Percentiles rank a stretch among this genome's conserved stretches.
Conservation (phyloP, 768 basidiomycete genomes). For the Exidia glandulosa region DNA sequence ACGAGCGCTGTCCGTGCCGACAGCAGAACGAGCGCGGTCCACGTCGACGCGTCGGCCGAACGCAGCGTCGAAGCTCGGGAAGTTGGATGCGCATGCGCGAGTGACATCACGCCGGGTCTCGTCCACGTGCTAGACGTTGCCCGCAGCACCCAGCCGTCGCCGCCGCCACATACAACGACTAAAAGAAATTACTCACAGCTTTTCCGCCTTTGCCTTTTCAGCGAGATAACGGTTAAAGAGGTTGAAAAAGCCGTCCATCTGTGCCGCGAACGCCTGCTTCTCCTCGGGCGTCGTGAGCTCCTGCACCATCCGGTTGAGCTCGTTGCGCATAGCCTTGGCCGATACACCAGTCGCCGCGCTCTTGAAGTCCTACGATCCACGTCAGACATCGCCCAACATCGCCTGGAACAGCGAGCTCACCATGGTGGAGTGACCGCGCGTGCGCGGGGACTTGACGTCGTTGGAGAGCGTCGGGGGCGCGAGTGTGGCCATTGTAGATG, state of each 20-base stretch:
- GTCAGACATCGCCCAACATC: neutral
- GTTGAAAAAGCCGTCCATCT: constrained; percentile 94
- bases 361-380: constrained; percentile 58
- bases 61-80: neutral
- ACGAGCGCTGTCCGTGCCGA: too few relatives aligned
- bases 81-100: too few relatives aligned
- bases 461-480: constrained; percentile 4
- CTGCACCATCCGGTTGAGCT: constrained; percentile 86
- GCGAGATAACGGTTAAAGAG: constrained; percentile 91
- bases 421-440: constrained; percentile 17
- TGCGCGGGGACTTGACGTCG: constrained; percentile 12
- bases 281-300: constrained; percentile 69
- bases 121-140: too few relatives aligned
- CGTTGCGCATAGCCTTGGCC: constrained; percentile 96
- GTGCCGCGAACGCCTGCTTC: constrained; percentile 87
- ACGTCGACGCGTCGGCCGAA: too few relatives aligned
- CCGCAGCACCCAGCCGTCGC: neutral
- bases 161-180: neutral
- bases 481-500: constrained; percentile 5
- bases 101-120: too few relatives aligned
- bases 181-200: constrained; percentile 62
- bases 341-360: constrained; percentile 92
- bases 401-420: constrained; percentile 8
- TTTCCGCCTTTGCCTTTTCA: constrained; percentile 75
- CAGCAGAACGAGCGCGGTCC: too few relatives aligned